Percentiles rank a stretch among this genome's conserved stretches.
Evolutionary conservation across 371 early-diverging fungal species (phyloP).

Genomic region (Saksenaea oblongispora): DNA sequence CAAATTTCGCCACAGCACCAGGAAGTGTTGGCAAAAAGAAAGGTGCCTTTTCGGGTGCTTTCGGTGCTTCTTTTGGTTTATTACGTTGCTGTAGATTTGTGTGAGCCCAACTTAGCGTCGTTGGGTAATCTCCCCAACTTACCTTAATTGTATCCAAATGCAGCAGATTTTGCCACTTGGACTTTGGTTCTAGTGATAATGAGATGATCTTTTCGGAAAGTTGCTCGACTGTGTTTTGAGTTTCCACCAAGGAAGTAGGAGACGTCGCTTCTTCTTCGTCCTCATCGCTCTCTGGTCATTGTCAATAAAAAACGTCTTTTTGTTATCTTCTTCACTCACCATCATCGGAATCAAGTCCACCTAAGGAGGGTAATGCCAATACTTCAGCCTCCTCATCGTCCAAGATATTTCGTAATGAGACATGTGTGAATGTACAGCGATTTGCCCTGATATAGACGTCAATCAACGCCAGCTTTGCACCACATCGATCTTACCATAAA

Average conservation of each 20-base stretch:
- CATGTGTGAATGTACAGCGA: constrained; percentile 70
- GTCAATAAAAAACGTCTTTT: constrained; percentile 12
- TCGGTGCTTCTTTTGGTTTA: constrained; percentile 86
- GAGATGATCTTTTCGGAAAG: constrained; percentile 82
- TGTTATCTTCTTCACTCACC: constrained; percentile 12
- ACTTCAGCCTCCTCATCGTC: constrained; percentile 58
- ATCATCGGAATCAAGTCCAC: constrained; percentile 40
- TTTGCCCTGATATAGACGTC: constrained; percentile 53
- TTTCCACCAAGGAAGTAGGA: constrained; percentile 10
- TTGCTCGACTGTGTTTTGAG: constrained; percentile 58
- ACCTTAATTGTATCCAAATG: constrained; percentile 90
- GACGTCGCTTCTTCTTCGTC: constrained; percentile 30
- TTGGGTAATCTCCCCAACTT: background rate
- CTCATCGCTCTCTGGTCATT: background rate
- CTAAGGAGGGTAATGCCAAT: constrained; percentile 56
- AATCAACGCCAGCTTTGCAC: background rate
- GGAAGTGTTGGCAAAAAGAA: constrained; percentile 89
- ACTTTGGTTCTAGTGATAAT: constrained; percentile 76
- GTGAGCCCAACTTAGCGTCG: background rate
- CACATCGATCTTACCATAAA: constrained; percentile 64
- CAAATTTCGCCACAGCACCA: constrained; percentile 73
- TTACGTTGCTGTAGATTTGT: constrained; percentile 71
- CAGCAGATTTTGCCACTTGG: constrained; percentile 90
- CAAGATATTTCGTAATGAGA: constrained; percentile 64
- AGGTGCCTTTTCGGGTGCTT: constrained; percentile 86